phyloP scores from a whole-genome alignment of 495 filamentous ascomycete genomes.

The Aspergillus avenaceus region DNA sequence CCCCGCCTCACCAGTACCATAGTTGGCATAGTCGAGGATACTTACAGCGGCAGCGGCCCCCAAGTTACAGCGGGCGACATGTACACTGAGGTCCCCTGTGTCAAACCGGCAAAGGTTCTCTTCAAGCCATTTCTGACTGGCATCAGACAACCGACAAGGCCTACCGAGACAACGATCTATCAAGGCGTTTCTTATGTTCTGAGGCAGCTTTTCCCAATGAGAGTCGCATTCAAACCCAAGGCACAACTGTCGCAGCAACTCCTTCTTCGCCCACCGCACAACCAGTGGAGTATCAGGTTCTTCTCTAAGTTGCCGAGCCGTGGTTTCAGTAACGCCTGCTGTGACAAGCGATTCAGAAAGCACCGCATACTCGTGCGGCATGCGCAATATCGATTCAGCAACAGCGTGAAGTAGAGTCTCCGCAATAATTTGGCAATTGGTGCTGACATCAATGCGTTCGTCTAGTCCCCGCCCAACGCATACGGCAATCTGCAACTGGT shows the following conservation, averaged over 20 bases:
- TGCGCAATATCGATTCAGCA: constrained; percentile 42
- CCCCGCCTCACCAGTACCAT: constrained; percentile 29
- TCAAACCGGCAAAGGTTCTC: constrained; percentile 35
- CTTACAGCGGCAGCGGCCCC: constrained; percentile 35
- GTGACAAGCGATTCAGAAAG: constrained; percentile 45
- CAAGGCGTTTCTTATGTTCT: constrained; percentile 28
- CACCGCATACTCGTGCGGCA: constrained; percentile 48
- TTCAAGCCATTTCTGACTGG: constrained; percentile 31
- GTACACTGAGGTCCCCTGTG: constrained; percentile 27
- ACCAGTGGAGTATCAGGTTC: constrained; percentile 29
- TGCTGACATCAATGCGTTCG: constrained; percentile 37
- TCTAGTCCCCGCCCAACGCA: constrained; percentile 35
- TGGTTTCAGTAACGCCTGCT: constrained; percentile 34
- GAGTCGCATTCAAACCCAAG: constrained; percentile 39
- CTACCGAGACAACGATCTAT: constrained; percentile 37
- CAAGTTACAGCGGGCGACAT: constrained; percentile 40
- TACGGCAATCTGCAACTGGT: constrained; percentile 37
- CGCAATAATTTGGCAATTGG: constrained; percentile 47
- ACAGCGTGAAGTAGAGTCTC: constrained; percentile 54
- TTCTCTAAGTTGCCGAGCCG: constrained; percentile 33
- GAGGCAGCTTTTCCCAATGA: constrained; percentile 40
- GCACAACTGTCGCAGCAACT: constrained; percentile 38
- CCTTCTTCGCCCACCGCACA: constrained; percentile 40
- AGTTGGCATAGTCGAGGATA: constrained; percentile 36
- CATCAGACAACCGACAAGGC: constrained; percentile 21